Percentiles rank a stretch among this genome's conserved stretches.
Evolutionary conservation across 768 basidiomycete species (phyloP).

Genomic region (Candolleomyces efflorescens): DNA sequence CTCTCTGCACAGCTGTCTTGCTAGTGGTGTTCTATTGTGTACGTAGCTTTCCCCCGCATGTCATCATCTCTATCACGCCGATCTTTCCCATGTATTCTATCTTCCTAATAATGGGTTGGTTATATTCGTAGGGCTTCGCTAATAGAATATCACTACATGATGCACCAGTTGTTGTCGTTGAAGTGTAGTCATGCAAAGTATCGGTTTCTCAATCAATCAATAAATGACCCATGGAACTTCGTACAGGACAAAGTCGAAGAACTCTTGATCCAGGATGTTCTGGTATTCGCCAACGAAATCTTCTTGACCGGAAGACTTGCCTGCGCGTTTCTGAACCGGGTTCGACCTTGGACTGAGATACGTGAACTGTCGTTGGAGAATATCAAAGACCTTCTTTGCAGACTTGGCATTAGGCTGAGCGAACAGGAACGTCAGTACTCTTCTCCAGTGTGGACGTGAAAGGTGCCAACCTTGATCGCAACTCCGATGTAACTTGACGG

Average conservation of each 20-base stretch:
- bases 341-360: constrained; percentile 77
- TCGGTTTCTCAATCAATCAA: constrained; percentile 24
- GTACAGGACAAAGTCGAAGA: constrained; percentile 91
- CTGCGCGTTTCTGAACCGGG: constrained; percentile 34
- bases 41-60: constrained; percentile 6
- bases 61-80: constrained; percentile 4
- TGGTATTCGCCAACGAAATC: constrained; percentile 92
- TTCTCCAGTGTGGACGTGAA: background rate
- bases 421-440: background rate
- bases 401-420: constrained; percentile 80
- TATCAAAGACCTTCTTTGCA: constrained; percentile 70
- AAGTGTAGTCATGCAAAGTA: background rate
- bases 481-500: constrained; percentile 88
- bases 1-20: background rate
- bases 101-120: constrained; percentile 8
- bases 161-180: constrained; percentile 3
- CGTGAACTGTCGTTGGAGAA: constrained; percentile 72
- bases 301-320: constrained; percentile 39
- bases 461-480: constrained; percentile 59
- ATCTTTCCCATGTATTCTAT: constrained; percentile 10
- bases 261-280: constrained; percentile 90
- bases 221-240: constrained; percentile 89
- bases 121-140: constrained; percentile 11
- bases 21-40: constrained; percentile 1
- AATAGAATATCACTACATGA: constrained; percentile 9